These are phyloP conservation scores for Cryphonectria radicalis DNA, from an alignment of 2,329 filamentous ascomycete genomes.

Conservation along the genomic window DNA sequence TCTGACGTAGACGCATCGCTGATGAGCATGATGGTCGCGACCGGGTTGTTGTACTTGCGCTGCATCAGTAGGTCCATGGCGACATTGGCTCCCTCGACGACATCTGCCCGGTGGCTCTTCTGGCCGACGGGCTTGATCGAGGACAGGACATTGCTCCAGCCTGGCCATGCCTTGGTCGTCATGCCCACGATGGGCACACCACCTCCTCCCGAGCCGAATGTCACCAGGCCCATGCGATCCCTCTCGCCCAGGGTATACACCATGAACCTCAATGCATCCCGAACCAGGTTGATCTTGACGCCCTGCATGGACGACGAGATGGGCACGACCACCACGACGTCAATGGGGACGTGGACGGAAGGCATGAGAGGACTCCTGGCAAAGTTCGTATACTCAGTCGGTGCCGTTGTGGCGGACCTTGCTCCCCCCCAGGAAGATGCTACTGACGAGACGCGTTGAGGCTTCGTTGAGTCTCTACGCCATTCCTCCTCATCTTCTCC, in stretches of 20 bases:
- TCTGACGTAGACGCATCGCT: slow-evolving; percentile 97
- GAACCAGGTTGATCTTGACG: slow-evolving; percentile 94
- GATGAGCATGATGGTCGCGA: slow-evolving; percentile 94
- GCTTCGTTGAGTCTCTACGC: slow-evolving; percentile 60
- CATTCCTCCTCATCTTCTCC: slow-evolving; percentile 89
- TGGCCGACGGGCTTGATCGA: slow-evolving; percentile 93
- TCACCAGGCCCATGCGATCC: slow-evolving; percentile 96
- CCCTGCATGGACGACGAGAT: slow-evolving; percentile 99
- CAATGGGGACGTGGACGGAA: slow-evolving; percentile 84
- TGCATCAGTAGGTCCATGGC: slow-evolving; percentile 99
- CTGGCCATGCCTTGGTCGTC: slow-evolving; percentile 92
- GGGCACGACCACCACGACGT: slow-evolving; percentile 94
- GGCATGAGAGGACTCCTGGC: slow-evolving; percentile 53
- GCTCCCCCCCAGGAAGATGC: slow-evolving; percentile 81
- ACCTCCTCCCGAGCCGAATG: slow-evolving; percentile 92
- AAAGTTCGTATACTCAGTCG: slow-evolving; percentile 88
- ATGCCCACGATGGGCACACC: slow-evolving; percentile 96
- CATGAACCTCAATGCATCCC: slow-evolving; percentile 90
- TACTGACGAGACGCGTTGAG: slow-evolving; percentile 78
- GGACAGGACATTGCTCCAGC: slow-evolving; percentile 84
- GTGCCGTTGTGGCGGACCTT: slow-evolving; percentile 83
- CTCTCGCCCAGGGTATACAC: slow-evolving; percentile 87
- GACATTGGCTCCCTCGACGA: slow-evolving; percentile 96
- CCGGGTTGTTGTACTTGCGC: slow-evolving; percentile 91
- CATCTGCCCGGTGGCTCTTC: slow-evolving; percentile 94